These are phyloP conservation scores for Hymenoscyphus scutula DNA, from an alignment of 2,329 filamentous ascomycete genomes.

Conservation along the genomic window DNA sequence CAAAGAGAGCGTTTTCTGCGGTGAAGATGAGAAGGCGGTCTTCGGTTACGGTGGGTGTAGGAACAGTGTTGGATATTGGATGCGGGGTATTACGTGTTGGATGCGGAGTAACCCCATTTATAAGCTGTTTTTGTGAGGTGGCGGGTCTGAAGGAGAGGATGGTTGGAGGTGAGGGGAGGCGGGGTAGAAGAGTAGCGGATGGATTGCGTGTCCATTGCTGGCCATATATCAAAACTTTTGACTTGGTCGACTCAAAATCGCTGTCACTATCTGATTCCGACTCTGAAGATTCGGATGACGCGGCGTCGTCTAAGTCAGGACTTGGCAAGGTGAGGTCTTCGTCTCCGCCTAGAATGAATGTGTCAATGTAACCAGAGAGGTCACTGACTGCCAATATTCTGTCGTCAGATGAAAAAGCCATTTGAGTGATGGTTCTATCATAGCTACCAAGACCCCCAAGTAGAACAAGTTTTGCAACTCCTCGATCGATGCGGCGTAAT, in stretches of 20 bases:
- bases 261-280: conserved; percentile 44
- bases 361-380: conserved; percentile 81
- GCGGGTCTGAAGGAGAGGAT: conserved; percentile 64
- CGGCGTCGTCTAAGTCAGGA: conserved; percentile 39
- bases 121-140: conserved; percentile 34
- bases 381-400: conserved; percentile 77
- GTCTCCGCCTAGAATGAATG: conserved; percentile 69
- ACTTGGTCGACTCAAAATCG: conserved; percentile 46
- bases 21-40: conserved; percentile 60
- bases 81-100: conserved; percentile 33
- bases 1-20: conserved; percentile 65
- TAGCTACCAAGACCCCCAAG: conserved; percentile 73
- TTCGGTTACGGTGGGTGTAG: conserved; percentile 44
- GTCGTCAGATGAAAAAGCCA: conserved; percentile 78
- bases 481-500: conserved; percentile 52
- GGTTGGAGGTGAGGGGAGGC: conserved; percentile 61
- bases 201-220: conserved; percentile 77
- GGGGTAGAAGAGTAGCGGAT: conserved; percentile 65
- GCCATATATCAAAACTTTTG: conserved; percentile 49
- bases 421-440: conserved; percentile 69
- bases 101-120: conserved; percentile 45
- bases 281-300: conserved; percentile 34
- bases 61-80: conserved; percentile 46
- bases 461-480: conserved; percentile 52
- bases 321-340: conserved; percentile 46